Conservation (phyloP, 2,329 filamentous ascomycete genomes). For the Talaromyces verruculosus region DNA sequence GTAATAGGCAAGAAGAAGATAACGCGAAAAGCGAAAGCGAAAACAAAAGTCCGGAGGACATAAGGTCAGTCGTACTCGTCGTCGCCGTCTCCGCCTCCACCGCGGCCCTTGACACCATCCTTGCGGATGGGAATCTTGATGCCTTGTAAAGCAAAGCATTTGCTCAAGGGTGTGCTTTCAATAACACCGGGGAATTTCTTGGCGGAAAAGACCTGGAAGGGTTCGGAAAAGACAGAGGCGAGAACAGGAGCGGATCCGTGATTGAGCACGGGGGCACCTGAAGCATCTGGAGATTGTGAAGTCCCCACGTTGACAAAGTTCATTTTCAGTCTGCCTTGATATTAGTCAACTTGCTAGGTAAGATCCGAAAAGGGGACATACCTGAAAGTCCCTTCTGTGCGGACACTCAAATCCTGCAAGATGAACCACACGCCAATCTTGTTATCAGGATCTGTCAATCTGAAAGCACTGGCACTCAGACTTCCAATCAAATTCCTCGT, state of each 20-base stretch:
- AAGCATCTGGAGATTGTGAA: constrained; percentile 37
- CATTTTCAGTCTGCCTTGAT: constrained; percentile 58
- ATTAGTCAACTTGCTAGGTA: background rate
- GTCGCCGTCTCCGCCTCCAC: constrained; percentile 17
- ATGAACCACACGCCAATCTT: constrained; percentile 96
- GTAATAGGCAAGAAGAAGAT: background rate
- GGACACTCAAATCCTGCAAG: constrained; percentile 88
- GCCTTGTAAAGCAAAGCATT: constrained; percentile 87
- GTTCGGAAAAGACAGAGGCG: constrained; percentile 80
- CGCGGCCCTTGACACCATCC: constrained; percentile 60
- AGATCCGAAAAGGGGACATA: constrained; percentile 45
- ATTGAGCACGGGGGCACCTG: constrained; percentile 59
- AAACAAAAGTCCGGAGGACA: background rate
- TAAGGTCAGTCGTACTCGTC: constrained; percentile 20
- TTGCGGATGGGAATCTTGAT: constrained; percentile 97
- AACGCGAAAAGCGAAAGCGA: background rate
- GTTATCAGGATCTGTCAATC: constrained; percentile 73
- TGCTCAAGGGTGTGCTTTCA: constrained; percentile 86
- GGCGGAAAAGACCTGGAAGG: constrained; percentile 90
- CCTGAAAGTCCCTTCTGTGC: constrained; percentile 89
- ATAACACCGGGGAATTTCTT: constrained; percentile 99
- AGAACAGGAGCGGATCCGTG: constrained; percentile 74
- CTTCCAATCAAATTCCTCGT: constrained; percentile 94
- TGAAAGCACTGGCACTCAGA: constrained; percentile 82
- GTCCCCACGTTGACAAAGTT: constrained; percentile 82